Percentiles rank a stretch among this genome's conserved stretches.
These are phyloP conservation scores for Azolla pinnata DNA, from an alignment of 75 land plant species.

Conservation along the genomic window DNA sequence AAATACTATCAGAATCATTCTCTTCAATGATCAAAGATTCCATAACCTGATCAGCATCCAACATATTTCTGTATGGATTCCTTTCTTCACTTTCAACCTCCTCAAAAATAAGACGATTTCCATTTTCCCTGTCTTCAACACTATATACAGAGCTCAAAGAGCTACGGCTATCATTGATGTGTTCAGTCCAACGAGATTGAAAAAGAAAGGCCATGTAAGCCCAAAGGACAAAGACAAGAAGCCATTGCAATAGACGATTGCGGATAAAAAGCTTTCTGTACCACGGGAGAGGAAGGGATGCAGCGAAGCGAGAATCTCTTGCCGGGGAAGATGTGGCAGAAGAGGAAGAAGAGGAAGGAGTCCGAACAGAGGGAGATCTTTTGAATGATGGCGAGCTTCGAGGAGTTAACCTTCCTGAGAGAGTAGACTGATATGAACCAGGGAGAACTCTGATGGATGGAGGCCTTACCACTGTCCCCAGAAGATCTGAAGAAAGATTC, in stretches of 20 bases:
- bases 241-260: slow-evolving; percentile 54
- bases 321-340: slow-evolving; percentile 36
- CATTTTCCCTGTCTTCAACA: neutral
- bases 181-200: slow-evolving; percentile 20
- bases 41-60: too few relatives aligned
- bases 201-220: slow-evolving; percentile 61
- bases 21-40: too few relatives aligned
- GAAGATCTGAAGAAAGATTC: slow-evolving; percentile 24
- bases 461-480: slow-evolving; percentile 28
- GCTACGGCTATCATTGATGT: neutral
- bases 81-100: neutral
- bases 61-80: neutral
- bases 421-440: slow-evolving; percentile 38
- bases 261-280: slow-evolving; percentile 20
- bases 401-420: slow-evolving; percentile 53
- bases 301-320: slow-evolving; percentile 30
- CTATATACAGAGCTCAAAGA: neutral
- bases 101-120: neutral
- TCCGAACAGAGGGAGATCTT: slow-evolving; percentile 38
- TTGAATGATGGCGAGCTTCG: slow-evolving; percentile 53
- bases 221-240: slow-evolving; percentile 76
- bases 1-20: too few relatives aligned
- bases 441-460: slow-evolving; percentile 28
- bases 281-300: slow-evolving; percentile 25
- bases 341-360: slow-evolving; percentile 38